Base-by-base conservation (phyloP, 129 eudicot genomes). In the Heracleum sosnowskyi region DNA sequence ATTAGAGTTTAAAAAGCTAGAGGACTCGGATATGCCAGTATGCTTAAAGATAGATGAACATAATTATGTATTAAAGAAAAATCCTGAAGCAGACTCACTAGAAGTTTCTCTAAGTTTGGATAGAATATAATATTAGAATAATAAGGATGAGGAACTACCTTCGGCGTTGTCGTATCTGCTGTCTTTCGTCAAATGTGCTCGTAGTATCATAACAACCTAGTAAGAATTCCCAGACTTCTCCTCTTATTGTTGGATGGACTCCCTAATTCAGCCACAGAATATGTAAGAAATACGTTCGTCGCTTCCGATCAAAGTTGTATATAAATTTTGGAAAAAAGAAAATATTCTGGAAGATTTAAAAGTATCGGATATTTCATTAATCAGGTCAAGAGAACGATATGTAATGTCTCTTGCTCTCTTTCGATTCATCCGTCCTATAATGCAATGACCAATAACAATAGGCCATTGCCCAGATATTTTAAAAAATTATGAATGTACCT, bases 171-270 rank as follows among this genome's bases (percentile, higher is more conserved):
- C 97, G 92, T 83, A 90, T 83, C 81, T 87, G 83, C 80, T 83
- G 90, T 78, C 99, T 89, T 81, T 95, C 99, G n/a, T 86, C 96
- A 82, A 73, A 90, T 74, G 96, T 87, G 89, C 97, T 95, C 81
- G 77, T 83, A 76, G 96, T 92, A 83, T 90, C 99, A 86, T 79
- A 95, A 87, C 99, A 90, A 66, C 96, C 99, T 74, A 95, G 90
- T 57, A 95, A 86, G 79, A 90, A 90, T 80, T 95, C 99, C 99
- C 99, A 95, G 63, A 95, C 99, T 87, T 92, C 97, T 82, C 99
- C 99, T 81, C 97, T 89, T 78, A 95, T 92, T 46, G 94, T 79
- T 49, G 99, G 99, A 88, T 95, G 99, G 81, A 95, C 82, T 78
- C 99, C 99, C 99, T 95, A 74, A 70, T 81, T 31, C 78, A 66